A percentile compares a stretch with the other conserved stretches of the same genome.
Evolutionary conservation across 2,329 filamentous ascomycete species (phyloP).

Genomic region (Polytolypa hystricis): DNA sequence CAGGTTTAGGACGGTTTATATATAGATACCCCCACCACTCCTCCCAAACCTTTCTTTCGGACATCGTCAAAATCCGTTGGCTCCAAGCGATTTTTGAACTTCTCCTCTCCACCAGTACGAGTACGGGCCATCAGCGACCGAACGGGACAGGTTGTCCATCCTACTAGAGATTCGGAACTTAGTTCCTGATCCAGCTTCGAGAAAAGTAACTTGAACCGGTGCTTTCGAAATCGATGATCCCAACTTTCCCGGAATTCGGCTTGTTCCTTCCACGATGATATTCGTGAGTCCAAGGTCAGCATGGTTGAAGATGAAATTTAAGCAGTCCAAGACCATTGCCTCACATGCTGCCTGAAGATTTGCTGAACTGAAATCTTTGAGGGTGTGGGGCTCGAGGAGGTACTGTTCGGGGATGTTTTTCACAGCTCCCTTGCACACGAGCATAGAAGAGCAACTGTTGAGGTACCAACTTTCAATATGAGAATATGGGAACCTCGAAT

Average conservation of each 20-base stretch:
- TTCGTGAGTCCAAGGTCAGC: slow-evolving; percentile 22
- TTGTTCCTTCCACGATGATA: slow-evolving; percentile 19
- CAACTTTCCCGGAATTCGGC: slow-evolving; percentile 13
- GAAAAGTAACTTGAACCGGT: slow-evolving; percentile 22
- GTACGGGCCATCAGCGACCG: slow-evolving; percentile 2
- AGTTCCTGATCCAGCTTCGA: slow-evolving; percentile 21
- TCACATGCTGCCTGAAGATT: slow-evolving; percentile 4
- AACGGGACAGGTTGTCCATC: slow-evolving; percentile 16
- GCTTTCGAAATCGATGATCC: slow-evolving; percentile 24
- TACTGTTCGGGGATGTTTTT: slow-evolving; percentile 4
- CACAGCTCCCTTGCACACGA: too few species aligned
- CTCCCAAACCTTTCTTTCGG: too few species aligned
- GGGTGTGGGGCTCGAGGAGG: neutral
- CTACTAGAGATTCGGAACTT: slow-evolving; percentile 22
- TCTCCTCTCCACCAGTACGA: slow-evolving; percentile 3
- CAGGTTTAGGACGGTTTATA: too few species aligned
- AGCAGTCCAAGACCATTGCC: slow-evolving; percentile 20
- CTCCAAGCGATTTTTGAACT: neutral
- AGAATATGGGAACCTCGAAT: too few species aligned
- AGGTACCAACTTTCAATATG: too few species aligned
- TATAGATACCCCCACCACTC: too few species aligned
- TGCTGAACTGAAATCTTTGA: neutral
- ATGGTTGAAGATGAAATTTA: slow-evolving; percentile 20
- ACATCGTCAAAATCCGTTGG: slow-evolving; percentile 3
- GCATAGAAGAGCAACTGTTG: too few species aligned